Conservation (phyloP, 75 land plant species). For the Ceratopteris richardii region DNA sequence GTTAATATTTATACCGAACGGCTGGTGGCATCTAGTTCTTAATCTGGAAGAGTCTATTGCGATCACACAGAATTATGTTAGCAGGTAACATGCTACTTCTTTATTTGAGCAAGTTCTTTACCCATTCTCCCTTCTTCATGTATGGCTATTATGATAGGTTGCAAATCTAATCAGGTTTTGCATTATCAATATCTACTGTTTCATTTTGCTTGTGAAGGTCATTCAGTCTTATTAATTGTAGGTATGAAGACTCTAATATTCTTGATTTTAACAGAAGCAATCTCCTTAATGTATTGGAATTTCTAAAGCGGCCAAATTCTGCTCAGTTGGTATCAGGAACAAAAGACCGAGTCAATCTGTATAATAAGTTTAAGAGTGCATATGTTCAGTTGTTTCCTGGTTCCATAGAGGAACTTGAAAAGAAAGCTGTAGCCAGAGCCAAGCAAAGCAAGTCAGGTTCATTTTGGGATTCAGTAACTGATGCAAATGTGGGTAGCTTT, state of each 20-base stretch:
- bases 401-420: conserved; percentile 42
- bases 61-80: conserved; percentile 92
- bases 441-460: conserved; percentile 21
- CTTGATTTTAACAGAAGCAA: conserved; percentile 57
- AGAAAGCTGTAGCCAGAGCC: conserved; percentile 45
- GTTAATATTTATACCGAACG: conserved; percentile 44
- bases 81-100: conserved; percentile 68
- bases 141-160: too few species aligned
- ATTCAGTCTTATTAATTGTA: too few species aligned
- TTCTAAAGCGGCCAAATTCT: conserved; percentile 78
- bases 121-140: too few species aligned
- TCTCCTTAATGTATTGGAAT: conserved; percentile 78
- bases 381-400: conserved; percentile 60
- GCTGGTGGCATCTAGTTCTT: conserved; percentile 79
- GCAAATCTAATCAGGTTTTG: too few species aligned
- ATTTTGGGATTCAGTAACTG: conserved; percentile 80
- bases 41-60: conserved; percentile 96
- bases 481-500: conserved; percentile 65
- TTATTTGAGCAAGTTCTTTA: too few species aligned
- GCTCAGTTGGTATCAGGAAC: conserved; percentile 80
- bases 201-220: not conserved
- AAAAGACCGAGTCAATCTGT: conserved; percentile 65
- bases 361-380: conserved; percentile 60
- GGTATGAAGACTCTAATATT: too few species aligned
- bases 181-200: too few species aligned